Evolutionary conservation across 345 rosid genomes (phyloP), one percentile per base, ranked within the genome.

Genomic region (Kandelia obovata): DNA sequence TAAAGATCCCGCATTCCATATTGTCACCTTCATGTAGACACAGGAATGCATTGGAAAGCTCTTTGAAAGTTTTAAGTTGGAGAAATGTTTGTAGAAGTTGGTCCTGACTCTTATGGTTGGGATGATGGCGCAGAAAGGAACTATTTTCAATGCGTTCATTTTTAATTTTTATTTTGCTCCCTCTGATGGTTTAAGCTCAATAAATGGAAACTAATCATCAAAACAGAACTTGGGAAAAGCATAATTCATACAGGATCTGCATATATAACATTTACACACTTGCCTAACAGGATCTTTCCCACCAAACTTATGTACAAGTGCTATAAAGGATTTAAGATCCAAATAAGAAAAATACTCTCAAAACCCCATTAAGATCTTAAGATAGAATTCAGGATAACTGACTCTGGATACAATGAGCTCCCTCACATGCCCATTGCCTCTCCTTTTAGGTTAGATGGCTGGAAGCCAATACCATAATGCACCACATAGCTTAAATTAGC

Each of bases 281-380:
- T 43, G 49, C 28, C 32, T 26, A 43, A 20, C 5, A 5, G 11
- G 32, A 53, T 13, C 53, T 26, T 67, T 47, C 10, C 31, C 65
- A 67, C 51, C 62, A 20, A 31, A 52, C 20, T n/a, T 51, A 52
- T 56, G 64, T 19, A 61, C 83, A 77, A 68, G 43, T 8, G 53
- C 64, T 79, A 62, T n/a, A 58, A 58, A 37, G 66, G 37, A 7
- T 34, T 7, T 34, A 34, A 34, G 37, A 34, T 17, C 26, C 58
- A 32, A 47, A 15, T 47, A 52, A 59, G 47, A 67, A 57, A 58
- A 68, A 30, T 32, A 53, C 73, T 69, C 64, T 73, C 67, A 63
- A 65, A 67, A 67, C 17, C 69, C 73, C 58, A n/a, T 7, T 23
- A 66, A 62, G 52, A 72, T 64, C 35, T 69, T 67, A 53, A 60